A percentile compares a stretch with the other conserved stretches of the same genome.
Conservation (phyloP, 805 yeast species). For the Hanseniaspora vineae region DNA sequence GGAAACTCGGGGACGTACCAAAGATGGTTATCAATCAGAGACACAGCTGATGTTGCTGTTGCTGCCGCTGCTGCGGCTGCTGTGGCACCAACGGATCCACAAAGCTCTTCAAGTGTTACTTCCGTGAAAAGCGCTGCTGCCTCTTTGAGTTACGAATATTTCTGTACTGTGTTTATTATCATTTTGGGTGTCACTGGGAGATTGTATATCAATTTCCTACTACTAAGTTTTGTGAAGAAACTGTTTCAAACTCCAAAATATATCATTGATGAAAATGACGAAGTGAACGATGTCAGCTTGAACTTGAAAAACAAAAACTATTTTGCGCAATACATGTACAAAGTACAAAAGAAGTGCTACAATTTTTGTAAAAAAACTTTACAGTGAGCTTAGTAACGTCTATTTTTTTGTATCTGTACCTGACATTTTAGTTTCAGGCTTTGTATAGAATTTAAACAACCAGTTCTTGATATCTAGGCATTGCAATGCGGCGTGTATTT, state of each 20-base stretch:
- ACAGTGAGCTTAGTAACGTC: neutral
- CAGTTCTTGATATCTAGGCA: too few relatives aligned
- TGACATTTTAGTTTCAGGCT: too few relatives aligned
- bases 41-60: constrained; percentile 7
- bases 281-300: constrained; percentile 23
- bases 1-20: too few relatives aligned
- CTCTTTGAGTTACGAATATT: constrained; percentile 42
- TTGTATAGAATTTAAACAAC: too few relatives aligned
- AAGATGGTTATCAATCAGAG: too few relatives aligned
- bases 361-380: constrained; percentile 12
- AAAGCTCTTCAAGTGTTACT: too few relatives aligned
- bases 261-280: constrained; percentile 20
- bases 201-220: constrained; percentile 45
- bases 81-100: too few relatives aligned
- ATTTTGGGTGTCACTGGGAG: constrained; percentile 35
- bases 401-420: too few relatives aligned
- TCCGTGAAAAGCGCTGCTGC: constrained; percentile 31
- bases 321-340: constrained; percentile 19
- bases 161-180: constrained; percentile 40
- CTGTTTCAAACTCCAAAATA: constrained; percentile 36
- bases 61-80: constrained; percentile 7
- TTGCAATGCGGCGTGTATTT: too few relatives aligned
- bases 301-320: constrained; percentile 23
- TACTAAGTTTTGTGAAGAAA: constrained; percentile 47
- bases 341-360: constrained; percentile 21